A percentile compares a stretch with the other conserved stretches of the same genome.
phyloP scores from a whole-genome alignment of 768 basidiomycete genomes.

The Pleurotus giganteus region DNA sequence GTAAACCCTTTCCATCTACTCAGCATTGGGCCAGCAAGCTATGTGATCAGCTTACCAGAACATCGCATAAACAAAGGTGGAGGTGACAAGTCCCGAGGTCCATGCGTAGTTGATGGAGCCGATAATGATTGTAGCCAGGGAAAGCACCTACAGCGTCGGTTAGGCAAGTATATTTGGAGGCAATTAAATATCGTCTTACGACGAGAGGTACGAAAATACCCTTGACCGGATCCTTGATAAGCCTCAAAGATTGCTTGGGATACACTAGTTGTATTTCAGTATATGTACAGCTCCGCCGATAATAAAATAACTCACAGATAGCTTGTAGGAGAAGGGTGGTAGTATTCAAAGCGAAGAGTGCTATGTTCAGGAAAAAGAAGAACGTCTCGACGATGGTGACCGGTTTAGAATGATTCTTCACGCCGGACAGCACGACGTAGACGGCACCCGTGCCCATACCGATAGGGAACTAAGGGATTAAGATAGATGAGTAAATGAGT shows the following conservation, averaged over 20 bases:
- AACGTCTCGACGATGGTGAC: constrained; percentile 36
- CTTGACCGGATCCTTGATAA: constrained; percentile 41
- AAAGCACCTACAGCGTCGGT: constrained; percentile 33
- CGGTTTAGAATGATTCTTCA: constrained; percentile 30
- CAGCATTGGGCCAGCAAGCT: not conserved
- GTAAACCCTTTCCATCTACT: constrained; percentile 34
- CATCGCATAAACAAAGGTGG: constrained; percentile 35
- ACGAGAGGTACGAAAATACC: constrained; percentile 40
- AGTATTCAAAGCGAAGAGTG: constrained; percentile 40
- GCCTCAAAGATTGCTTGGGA: constrained; percentile 37
- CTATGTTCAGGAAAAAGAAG: constrained; percentile 48
- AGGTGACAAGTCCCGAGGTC: constrained; percentile 31
- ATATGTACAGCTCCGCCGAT: not conserved
- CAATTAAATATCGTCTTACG: constrained; percentile 11
- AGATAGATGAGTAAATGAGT: not conserved
- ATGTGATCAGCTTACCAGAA: constrained; percentile 35
- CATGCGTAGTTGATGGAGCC: constrained; percentile 45
- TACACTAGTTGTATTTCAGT: constrained; percentile 30
- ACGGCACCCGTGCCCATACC: constrained; percentile 52
- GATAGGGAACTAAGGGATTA: constrained; percentile 37
- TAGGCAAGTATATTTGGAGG: not conserved
- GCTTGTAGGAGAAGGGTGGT: constrained; percentile 40
- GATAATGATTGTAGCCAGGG: constrained; percentile 48
- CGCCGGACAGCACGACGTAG: constrained; percentile 41
- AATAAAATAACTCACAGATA: constrained; percentile 28